Conservation (phyloP, 1,139 yeast genomes). For the Pichia sp. region DNA sequence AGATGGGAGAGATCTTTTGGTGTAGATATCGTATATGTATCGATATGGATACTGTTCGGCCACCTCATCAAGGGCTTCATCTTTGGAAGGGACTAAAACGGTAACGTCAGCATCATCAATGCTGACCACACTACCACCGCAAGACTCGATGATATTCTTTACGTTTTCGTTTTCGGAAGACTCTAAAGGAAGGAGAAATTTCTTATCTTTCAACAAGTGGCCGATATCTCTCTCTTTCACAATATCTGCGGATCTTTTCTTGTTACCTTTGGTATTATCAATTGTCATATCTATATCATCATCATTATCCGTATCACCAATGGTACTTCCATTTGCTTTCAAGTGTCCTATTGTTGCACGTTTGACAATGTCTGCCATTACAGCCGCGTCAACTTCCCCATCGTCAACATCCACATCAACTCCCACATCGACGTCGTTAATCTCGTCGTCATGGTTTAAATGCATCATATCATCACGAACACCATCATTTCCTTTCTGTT, state of each 20-base stretch:
- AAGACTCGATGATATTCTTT: conserved; percentile 13
- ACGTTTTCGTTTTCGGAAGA: conserved; percentile 15
- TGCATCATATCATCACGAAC: too few species aligned
- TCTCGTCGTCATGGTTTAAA: too few species aligned
- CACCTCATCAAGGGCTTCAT: conserved; percentile 8
- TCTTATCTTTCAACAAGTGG: conserved; percentile 9
- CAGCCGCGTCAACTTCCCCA: conserved; percentile 1
- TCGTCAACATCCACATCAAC: background rate
- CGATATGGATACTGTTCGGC: conserved; percentile 18
- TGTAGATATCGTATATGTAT: conserved; percentile 17
- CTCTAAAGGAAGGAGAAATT: conserved; percentile 16
- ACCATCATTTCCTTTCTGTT: background rate
- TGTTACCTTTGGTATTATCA: too few species aligned
- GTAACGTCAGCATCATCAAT: conserved; percentile 8
- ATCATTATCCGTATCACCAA: too few species aligned
- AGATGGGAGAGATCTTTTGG: conserved; percentile 11
- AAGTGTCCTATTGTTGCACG: too few species aligned
- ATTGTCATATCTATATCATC: too few species aligned
- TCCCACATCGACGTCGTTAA: too few species aligned
- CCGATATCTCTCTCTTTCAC: background rate
- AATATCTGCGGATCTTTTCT: too few species aligned
- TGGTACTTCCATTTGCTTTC: too few species aligned
- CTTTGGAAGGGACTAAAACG: conserved; percentile 16
- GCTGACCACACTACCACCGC: conserved; percentile 19
- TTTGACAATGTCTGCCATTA: conserved; percentile 1